Conservation (phyloP, 2,329 filamentous ascomycete species). For the Ophiostoma perfectum region DNA sequence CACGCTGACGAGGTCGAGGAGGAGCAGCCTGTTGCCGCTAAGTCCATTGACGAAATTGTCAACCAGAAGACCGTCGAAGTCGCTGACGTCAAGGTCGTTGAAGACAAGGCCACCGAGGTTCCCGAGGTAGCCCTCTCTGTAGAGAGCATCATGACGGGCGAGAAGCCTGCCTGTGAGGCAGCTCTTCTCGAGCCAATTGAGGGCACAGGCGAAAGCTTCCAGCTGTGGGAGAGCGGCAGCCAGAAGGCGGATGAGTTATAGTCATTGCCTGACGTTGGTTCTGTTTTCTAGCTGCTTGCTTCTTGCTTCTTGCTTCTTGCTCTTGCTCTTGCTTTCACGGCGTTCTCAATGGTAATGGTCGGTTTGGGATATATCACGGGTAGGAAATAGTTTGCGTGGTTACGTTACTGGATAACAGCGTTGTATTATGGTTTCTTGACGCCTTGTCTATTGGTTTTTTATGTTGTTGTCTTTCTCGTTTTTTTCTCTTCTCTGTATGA, state of each 20-base stretch:
- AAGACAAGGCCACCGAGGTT: not conserved
- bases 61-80: not conserved
- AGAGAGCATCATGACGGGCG: slow-evolving; percentile 37
- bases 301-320: not conserved
- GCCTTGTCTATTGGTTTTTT: not conserved
- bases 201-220: slow-evolving; percentile 56
- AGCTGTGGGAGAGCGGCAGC: slow-evolving; percentile 67
- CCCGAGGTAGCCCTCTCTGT: slow-evolving; percentile 28
- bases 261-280: not conserved
- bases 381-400: not conserved
- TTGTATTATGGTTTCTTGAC: not conserved
- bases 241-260: slow-evolving; percentile 48
- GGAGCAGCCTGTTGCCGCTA: not conserved
- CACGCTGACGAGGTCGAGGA: slow-evolving; percentile 37
- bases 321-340: not conserved
- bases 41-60: slow-evolving; percentile 4
- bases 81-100: slow-evolving; percentile 24
- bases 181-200: slow-evolving; percentile 51
- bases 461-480: not conserved
- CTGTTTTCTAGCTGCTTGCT: not conserved
- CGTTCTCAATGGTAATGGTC: not conserved
- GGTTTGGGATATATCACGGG: slow-evolving; percentile 7
- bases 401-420: slow-evolving; percentile 6
- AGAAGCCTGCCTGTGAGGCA: slow-evolving; percentile 39
- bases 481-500: not conserved